Conservation (phyloP, 306 rosid genomes). For the Trifolium repens region DNA sequence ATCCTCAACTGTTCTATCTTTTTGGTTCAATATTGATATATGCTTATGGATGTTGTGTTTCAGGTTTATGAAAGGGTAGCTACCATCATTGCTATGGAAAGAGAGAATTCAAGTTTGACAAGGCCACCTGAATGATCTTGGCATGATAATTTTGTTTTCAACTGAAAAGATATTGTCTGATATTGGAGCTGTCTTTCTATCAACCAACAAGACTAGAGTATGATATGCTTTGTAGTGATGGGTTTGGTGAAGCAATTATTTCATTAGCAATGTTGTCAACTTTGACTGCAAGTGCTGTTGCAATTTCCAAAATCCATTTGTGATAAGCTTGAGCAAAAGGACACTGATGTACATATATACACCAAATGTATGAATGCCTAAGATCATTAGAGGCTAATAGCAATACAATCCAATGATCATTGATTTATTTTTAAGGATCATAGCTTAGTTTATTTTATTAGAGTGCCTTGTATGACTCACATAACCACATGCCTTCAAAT, state of each 20-base stretch:
- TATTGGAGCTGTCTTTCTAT: slow-evolving; percentile 23
- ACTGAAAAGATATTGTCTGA: slow-evolving; percentile 8
- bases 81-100: slow-evolving; percentile 83
- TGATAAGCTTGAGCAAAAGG: slow-evolving; percentile 17
- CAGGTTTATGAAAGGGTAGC: slow-evolving; percentile 84
- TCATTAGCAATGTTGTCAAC: slow-evolving; percentile 37
- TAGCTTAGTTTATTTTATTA: neutral
- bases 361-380: neutral
- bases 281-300: slow-evolving; percentile 32
- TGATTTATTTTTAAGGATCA: slow-evolving; percentile 5
- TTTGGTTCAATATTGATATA: slow-evolving; percentile 1
- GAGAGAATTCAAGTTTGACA: slow-evolving; percentile 67
- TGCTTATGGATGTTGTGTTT: slow-evolving; percentile 17
- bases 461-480: neutral
- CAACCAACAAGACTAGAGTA: slow-evolving; percentile 20
- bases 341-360: slow-evolving; percentile 7
- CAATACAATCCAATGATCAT: neutral
- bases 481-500: neutral
- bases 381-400: neutral
- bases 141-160: slow-evolving; percentile 7
- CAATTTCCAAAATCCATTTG: slow-evolving; percentile 22
- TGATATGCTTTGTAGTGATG: neutral
- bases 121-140: slow-evolving; percentile 53
- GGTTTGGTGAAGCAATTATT: slow-evolving; percentile 35
- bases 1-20: neutral